phyloP scores from a whole-genome alignment of 768 basidiomycete species.

The Boletellus sp. region DNA sequence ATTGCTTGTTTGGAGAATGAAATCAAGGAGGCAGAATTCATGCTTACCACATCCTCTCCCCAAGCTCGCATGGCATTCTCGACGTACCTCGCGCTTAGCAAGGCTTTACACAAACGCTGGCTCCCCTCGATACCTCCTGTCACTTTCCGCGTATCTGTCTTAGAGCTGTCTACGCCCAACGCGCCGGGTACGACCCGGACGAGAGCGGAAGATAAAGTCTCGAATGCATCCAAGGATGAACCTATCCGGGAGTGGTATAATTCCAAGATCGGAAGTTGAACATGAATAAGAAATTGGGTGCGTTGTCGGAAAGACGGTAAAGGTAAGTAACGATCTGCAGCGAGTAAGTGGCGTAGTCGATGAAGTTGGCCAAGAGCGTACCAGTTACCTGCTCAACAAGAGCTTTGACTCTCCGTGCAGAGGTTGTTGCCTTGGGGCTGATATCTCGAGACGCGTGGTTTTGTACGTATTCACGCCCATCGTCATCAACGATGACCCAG shows the following conservation, averaged over 20 bases:
- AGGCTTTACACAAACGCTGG: constrained; percentile 79
- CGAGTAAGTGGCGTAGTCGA: background rate
- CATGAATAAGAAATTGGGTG: constrained; percentile 74
- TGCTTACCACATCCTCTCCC: constrained; percentile 85
- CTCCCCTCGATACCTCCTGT: constrained; percentile 84
- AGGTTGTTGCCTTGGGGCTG: constrained; percentile 70
- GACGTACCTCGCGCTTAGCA: constrained; percentile 76
- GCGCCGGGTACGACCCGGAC: constrained; percentile 92
- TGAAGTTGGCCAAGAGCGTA: constrained; percentile 28
- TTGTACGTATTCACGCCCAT: constrained; percentile 42
- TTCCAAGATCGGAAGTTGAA: constrained; percentile 84
- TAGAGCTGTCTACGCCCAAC: constrained; percentile 49
- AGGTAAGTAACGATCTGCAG: constrained; percentile 82
- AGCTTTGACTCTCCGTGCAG: constrained; percentile 77
- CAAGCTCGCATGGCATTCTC: constrained; percentile 67
- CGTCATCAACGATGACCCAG: constrained; percentile 78
- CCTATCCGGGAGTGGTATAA: constrained; percentile 74
- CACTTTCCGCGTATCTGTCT: constrained; percentile 54
- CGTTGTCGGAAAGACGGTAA: constrained; percentile 76
- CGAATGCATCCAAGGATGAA: constrained; percentile 89
- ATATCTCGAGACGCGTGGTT: constrained; percentile 16
- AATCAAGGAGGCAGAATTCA: background rate
- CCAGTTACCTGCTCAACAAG: constrained; percentile 92
- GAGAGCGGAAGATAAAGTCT: constrained; percentile 83
- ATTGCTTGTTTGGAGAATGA: constrained; percentile 1